Evolutionary conservation across 208 protist species (phyloP).

Genomic region (Leishmania turanica): DNA sequence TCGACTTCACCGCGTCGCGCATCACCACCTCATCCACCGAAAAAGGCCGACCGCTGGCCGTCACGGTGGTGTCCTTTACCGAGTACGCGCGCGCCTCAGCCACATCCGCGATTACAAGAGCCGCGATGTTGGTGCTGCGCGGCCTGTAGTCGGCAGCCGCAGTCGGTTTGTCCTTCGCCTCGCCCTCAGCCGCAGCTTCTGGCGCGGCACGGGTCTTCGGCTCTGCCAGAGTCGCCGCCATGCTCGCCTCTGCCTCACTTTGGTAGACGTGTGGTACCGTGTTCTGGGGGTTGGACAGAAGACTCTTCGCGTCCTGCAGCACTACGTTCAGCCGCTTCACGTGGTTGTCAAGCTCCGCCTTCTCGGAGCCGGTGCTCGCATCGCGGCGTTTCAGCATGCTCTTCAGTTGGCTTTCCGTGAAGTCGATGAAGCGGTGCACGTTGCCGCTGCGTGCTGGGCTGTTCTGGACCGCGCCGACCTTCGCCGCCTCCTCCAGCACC

Average conservation of each 20-base stretch:
- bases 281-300: constrained; percentile 44
- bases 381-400: constrained; percentile 27
- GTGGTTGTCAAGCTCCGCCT: constrained; percentile 24
- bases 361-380: constrained; percentile 30
- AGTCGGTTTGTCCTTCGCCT: neutral
- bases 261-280: constrained; percentile 46
- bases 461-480: constrained; percentile 52
- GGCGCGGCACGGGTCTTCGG: neutral
- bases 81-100: constrained; percentile 28
- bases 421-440: constrained; percentile 63
- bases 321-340: constrained; percentile 41
- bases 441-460: constrained; percentile 60
- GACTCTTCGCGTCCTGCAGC: constrained; percentile 37
- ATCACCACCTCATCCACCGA: constrained; percentile 47
- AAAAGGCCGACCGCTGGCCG: constrained; percentile 31
- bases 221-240: neutral
- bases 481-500: constrained; percentile 31
- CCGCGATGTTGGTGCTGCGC: constrained; percentile 30
- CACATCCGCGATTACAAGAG: constrained; percentile 34
- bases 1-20: constrained; percentile 16
- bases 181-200: neutral
- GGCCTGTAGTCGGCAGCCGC: constrained; percentile 14
- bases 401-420: constrained; percentile 34
- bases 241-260: constrained; percentile 5
- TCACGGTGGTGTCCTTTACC: constrained; percentile 28